These are phyloP conservation scores for Dictyostelium capitatum DNA, from an alignment of 78 protist genomes.

Conservation along the genomic window DNA sequence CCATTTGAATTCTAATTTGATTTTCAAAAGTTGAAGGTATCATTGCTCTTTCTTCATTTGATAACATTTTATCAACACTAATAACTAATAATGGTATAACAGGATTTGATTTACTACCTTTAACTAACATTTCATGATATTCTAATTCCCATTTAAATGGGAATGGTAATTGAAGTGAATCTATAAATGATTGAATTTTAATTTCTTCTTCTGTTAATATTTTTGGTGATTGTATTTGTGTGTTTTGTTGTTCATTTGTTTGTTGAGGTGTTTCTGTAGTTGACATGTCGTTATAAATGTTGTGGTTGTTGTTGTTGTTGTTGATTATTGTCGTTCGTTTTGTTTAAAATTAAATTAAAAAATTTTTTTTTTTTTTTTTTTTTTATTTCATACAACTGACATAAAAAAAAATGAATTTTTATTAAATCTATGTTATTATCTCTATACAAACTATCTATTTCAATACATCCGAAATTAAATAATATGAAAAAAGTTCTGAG, in stretches of 20 bases:
- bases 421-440: too few species aligned
- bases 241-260: neutral
- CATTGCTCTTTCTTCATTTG: conserved; percentile 4
- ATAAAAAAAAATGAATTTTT: too few species aligned
- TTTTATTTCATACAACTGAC: too few species aligned
- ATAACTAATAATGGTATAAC: conserved; percentile 19
- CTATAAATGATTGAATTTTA: conserved; percentile 9
- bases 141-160: conserved; percentile 27
- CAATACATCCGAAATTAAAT: too few species aligned
- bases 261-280: neutral
- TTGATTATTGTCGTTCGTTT: too few species aligned
- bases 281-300: too few species aligned
- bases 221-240: neutral
- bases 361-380: too few species aligned
- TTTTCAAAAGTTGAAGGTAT: neutral
- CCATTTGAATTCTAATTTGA: conserved; percentile 10
- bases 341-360: too few species aligned
- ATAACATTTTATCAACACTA: conserved; percentile 17
- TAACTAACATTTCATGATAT: neutral
- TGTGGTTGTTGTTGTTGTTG: too few species aligned
- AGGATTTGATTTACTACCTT: neutral
- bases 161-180: conserved; percentile 11
- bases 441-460: too few species aligned
- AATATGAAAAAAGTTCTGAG: too few species aligned
- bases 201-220: neutral